Conservation (phyloP, 495 filamentous ascomycete genomes). For the Immersiella caudata region DNA sequence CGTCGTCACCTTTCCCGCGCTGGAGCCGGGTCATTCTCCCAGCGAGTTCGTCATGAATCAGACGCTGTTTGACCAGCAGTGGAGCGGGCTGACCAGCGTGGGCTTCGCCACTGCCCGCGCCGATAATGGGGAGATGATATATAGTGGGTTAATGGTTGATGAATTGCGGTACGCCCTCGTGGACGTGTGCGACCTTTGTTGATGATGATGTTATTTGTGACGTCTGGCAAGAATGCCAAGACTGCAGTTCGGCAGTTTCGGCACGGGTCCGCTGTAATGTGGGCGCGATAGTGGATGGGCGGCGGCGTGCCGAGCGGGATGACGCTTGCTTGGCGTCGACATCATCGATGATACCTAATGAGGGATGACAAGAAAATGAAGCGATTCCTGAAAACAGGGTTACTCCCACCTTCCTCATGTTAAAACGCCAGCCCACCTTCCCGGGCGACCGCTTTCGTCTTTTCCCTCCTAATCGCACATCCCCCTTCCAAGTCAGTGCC, state of each 20-base stretch:
- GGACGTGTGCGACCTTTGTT: background rate
- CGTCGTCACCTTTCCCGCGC: conserved; percentile 12
- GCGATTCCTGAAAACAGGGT: conserved; percentile 1
- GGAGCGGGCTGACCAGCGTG: conserved; percentile 11
- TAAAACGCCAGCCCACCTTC: background rate
- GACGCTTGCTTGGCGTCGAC: conserved; percentile 1
- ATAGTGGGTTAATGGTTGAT: conserved; percentile 19
- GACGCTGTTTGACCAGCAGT: conserved; percentile 3
- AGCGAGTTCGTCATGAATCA: conserved; percentile 16
- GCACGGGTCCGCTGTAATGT: background rate
- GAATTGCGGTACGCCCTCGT: conserved; percentile 7
- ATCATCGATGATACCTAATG: background rate
- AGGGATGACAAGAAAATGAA: background rate
- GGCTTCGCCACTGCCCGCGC: conserved; percentile 11
- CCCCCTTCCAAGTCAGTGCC: background rate
- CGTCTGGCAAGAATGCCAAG: conserved; percentile 7
- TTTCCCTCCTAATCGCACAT: background rate
- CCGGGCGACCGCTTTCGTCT: background rate
- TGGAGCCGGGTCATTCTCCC: conserved; percentile 12
- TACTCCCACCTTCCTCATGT: background rate
- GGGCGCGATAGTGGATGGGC: conserved; percentile 9
- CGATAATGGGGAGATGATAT: conserved; percentile 17
- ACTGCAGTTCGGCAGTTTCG: background rate
- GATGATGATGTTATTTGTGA: conserved; percentile 6
- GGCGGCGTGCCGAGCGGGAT: background rate